These are phyloP conservation scores for Stevia rebaudiana DNA, from an alignment of 140 eudicot genomes.

Conservation along the genomic window DNA sequence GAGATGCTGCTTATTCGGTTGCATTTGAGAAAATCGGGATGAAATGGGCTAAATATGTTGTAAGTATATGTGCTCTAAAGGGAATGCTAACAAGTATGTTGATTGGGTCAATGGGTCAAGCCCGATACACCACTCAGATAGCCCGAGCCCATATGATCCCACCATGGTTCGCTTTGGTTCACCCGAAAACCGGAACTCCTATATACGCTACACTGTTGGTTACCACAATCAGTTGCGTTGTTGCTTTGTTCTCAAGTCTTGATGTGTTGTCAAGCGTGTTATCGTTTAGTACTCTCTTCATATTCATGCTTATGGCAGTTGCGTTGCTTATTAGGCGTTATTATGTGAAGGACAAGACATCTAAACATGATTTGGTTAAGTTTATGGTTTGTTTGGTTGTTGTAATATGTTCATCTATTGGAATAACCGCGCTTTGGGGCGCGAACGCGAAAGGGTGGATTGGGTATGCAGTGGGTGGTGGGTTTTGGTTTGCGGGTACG, in stretches of 20 bases:
- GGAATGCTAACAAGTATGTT: constrained; percentile 89
- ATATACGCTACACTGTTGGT: constrained; percentile 61
- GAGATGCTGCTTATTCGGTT: constrained; percentile 71
- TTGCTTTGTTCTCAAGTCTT: constrained; percentile 69
- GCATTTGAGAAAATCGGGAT: constrained; percentile 68
- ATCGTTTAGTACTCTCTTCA: constrained; percentile 72
- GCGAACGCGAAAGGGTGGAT: constrained; percentile 40
- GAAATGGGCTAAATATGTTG: constrained; percentile 88
- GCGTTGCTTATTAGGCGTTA: constrained; percentile 73
- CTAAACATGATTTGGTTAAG: constrained; percentile 35
- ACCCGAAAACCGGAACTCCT: constrained; percentile 76
- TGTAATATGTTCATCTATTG: constrained; percentile 54
- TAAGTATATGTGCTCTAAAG: constrained; percentile 60
- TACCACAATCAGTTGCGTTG: constrained; percentile 49
- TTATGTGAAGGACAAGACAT: constrained; percentile 54
- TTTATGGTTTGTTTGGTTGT: constrained; percentile 46
- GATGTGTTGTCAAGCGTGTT: constrained; percentile 81
- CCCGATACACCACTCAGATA: constrained; percentile 84
- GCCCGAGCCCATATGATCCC: constrained; percentile 94
- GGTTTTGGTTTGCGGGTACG: constrained; percentile 61
- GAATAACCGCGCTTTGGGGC: constrained; percentile 55
- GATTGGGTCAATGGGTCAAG: constrained; percentile 88
- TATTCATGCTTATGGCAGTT: constrained; percentile 82
- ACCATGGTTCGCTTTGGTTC: constrained; percentile 72
- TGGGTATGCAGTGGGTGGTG: constrained; percentile 48